Conservation (phyloP, 305 asterid genomes). For the Plantago rigida region DNA sequence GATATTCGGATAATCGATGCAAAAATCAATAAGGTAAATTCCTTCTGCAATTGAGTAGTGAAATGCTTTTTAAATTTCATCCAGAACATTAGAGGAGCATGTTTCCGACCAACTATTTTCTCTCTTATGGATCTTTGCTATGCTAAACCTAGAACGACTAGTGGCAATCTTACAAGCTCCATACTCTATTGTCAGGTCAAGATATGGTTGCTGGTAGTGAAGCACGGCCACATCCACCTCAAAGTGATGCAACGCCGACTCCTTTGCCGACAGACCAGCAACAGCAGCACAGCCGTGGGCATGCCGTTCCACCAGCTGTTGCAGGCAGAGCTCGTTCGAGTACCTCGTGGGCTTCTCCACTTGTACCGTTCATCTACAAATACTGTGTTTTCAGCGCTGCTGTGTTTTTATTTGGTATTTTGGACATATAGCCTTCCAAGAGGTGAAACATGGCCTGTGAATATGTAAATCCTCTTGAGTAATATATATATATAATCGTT, state of each 20-base stretch:
- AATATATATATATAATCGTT: not conserved
- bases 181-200: conserved; percentile 38
- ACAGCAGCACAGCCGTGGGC: conserved; percentile 33
- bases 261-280: conserved; percentile 54
- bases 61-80: too few relatives aligned
- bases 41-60: too few relatives aligned
- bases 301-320: conserved; percentile 55
- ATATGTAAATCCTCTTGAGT: conserved; percentile 30
- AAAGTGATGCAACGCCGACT: conserved; percentile 33
- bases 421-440: conserved; percentile 16
- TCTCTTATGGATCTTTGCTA: not conserved
- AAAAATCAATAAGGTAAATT: too few relatives aligned
- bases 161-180: not conserved
- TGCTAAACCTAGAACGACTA: not conserved
- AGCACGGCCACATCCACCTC: conserved; percentile 36
- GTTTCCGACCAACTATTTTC: too few relatives aligned
- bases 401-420: conserved; percentile 32
- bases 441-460: conserved; percentile 23
- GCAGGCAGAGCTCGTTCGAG: conserved; percentile 51
- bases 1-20: too few relatives aligned
- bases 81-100: too few relatives aligned
- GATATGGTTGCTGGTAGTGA: conserved; percentile 29
- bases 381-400: conserved; percentile 27
- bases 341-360: conserved; percentile 38
- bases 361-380: conserved; percentile 14